Conservation (phyloP, 2,329 filamentous ascomycete species). For the Stagonosporopsis tanaceti region DNA sequence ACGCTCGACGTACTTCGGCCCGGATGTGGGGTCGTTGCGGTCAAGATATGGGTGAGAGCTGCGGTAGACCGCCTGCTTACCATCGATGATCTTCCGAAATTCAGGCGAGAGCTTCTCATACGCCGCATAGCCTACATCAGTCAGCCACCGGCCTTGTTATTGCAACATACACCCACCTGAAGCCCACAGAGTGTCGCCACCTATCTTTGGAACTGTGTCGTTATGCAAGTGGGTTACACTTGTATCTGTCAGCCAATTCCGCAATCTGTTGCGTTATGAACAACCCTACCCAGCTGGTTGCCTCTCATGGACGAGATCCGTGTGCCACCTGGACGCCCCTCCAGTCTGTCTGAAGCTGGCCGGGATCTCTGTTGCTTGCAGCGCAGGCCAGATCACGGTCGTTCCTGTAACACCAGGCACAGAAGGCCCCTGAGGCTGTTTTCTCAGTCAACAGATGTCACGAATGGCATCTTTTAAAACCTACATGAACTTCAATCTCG, state of each 20-base stretch:
- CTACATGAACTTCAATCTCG: constrained; percentile 73
- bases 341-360: constrained; percentile 72
- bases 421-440: constrained; percentile 72
- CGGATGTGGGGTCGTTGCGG: constrained; percentile 65
- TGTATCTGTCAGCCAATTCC: constrained; percentile 1
- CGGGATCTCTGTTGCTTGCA: constrained; percentile 67
- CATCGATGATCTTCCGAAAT: constrained; percentile 76
- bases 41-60: constrained; percentile 74
- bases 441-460: not conserved
- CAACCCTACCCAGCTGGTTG: constrained; percentile 66
- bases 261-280: not conserved
- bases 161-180: constrained; percentile 43
- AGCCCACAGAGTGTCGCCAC: constrained; percentile 77
- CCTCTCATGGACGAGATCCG: constrained; percentile 73
- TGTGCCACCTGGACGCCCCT: constrained; percentile 74
- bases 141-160: constrained; percentile 35
- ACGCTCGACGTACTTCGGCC: constrained; percentile 72
- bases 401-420: constrained; percentile 71
- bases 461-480: constrained; percentile 24
- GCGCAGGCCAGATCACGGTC: constrained; percentile 74
- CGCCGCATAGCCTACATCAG: constrained; percentile 63
- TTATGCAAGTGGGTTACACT: constrained; percentile 73
- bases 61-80: constrained; percentile 68
- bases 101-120: constrained; percentile 76
- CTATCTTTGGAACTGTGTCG: constrained; percentile 69